phyloP scores from a whole-genome alignment of 257 asterid genomes.

The Solanum verrucosum region DNA sequence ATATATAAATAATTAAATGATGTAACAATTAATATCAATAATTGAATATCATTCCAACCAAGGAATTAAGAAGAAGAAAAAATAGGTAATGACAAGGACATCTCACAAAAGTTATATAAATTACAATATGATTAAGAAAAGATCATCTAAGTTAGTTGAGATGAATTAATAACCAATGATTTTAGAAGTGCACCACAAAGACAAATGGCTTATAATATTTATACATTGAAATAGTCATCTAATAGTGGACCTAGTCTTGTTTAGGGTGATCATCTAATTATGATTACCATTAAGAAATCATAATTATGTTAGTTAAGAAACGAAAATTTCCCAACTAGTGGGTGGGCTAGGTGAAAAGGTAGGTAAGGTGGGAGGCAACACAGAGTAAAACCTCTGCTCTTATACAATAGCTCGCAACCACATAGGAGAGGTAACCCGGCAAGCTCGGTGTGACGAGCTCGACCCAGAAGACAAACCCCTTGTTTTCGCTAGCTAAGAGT shows the following conservation, averaged over 20 bases:
- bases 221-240: not conserved
- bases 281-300: not conserved
- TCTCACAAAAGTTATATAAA: not conserved
- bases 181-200: not conserved
- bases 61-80: not conserved
- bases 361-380: not conserved
- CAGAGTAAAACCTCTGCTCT: not conserved
- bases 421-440: no score
- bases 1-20: no score
- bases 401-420: not conserved
- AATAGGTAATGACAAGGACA: not conserved
- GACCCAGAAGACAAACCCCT: fast-evolving
- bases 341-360: not conserved
- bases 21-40: not conserved
- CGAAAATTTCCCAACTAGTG: not conserved
- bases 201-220: not conserved
- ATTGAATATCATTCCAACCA: not conserved
- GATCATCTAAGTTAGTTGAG: not conserved
- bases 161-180: not conserved
- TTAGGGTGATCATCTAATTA: not conserved
- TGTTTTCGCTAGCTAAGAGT: fast-evolving
- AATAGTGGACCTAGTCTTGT: not conserved
- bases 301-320: not conserved
- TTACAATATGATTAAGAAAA: not conserved
- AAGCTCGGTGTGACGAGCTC: fast-evolving